These are phyloP conservation scores for Blastomyces gilchristii DNA, from an alignment of 2,329 filamentous ascomycete genomes.

Conservation along the genomic window DNA sequence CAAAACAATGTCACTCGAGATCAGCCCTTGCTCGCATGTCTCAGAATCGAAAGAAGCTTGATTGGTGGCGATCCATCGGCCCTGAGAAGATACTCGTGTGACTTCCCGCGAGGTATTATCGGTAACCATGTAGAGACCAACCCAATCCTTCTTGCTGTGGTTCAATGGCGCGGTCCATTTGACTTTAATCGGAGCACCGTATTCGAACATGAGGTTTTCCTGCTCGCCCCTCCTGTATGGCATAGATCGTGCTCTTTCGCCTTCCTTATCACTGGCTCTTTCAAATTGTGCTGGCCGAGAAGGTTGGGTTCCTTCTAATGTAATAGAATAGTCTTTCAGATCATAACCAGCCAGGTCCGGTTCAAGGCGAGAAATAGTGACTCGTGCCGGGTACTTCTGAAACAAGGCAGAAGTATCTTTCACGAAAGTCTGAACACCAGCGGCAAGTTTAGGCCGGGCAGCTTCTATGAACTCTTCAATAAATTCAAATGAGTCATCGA, in stretches of 20 bases:
- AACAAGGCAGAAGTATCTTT: conserved; percentile 80
- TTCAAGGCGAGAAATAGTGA: conserved; percentile 69
- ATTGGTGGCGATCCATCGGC: conserved; percentile 79
- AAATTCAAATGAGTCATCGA: conserved; percentile 77
- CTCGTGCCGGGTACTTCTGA: conserved; percentile 75
- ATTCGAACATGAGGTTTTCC: conserved; percentile 72
- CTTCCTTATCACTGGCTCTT: conserved; percentile 61
- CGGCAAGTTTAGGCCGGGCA: conserved; percentile 73
- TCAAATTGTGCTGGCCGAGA: conserved; percentile 45
- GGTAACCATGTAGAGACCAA: conserved; percentile 90
- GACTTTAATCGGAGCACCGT: conserved; percentile 79
- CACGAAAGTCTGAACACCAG: conserved; percentile 76
- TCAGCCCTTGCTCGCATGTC: conserved; percentile 64
- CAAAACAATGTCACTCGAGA: conserved; percentile 55
- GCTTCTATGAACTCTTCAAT: conserved; percentile 84
- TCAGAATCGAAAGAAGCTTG: conserved; percentile 64
- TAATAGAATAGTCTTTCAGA: conserved; percentile 67
- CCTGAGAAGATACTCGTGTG: conserved; percentile 74
- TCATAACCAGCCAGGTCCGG: conserved; percentile 72
- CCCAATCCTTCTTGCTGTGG: conserved; percentile 87
- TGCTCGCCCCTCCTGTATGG: conserved; percentile 51
- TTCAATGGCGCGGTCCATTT: conserved; percentile 82
- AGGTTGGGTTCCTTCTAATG: conserved; percentile 57
- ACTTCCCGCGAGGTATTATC: conserved; percentile 80
- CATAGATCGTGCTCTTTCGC: conserved; percentile 56